Base-by-base conservation (phyloP, 441 rosid species). In the Erodium chrysanthum region DNA sequence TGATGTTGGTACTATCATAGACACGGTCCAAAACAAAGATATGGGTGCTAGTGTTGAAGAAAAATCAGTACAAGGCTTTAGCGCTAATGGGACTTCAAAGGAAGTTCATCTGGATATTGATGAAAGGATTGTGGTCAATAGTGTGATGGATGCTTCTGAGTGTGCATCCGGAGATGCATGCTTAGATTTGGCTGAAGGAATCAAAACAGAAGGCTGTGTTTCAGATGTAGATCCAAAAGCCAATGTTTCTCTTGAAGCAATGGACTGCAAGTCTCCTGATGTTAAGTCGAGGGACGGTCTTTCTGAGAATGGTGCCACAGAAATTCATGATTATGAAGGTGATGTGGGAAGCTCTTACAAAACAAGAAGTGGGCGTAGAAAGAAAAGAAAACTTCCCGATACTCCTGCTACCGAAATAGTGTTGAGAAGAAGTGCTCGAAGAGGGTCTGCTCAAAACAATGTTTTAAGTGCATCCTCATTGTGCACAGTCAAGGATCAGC, bases 351-450 rank as follows among this genome's bases (percentile, higher is more conserved):
- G 70, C 67, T 64, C 76, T 29, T 69, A 33, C 65, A 78, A 68
- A 70, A 79, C 69, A 62, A 77, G 64, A 27, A 75, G 73, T 72
- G 79, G 84, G 48, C 77, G 78, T 70, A 82, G 86, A 73, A 89
- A 82, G 78, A 84, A 78, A 78, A 84, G 88, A 79, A 89, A 81
- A 73, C 14, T 66, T 69, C 56, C 65, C 3, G 85, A 80, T 33
- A 70, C 71, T 69, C 68, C 77, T 17, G 31, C 29, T n/a, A 77
- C 78, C 60, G 82, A 85, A 75, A 82, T 72, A 25, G 84, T 79
- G 66, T 73, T 94, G 84, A 88, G 98, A 75, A 84, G 98, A 84
- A 94, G 97, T 76, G 66, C 91, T 64, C 92, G 97, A 27, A 84
- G 83, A 76, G 90, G 83, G 31, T 76, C 86, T 59, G 74, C 83